Evolutionary conservation across 768 basidiomycete species (phyloP), one percentile per base, ranked within the genome.

Genomic region (Lactarius hatsudake): DNA sequence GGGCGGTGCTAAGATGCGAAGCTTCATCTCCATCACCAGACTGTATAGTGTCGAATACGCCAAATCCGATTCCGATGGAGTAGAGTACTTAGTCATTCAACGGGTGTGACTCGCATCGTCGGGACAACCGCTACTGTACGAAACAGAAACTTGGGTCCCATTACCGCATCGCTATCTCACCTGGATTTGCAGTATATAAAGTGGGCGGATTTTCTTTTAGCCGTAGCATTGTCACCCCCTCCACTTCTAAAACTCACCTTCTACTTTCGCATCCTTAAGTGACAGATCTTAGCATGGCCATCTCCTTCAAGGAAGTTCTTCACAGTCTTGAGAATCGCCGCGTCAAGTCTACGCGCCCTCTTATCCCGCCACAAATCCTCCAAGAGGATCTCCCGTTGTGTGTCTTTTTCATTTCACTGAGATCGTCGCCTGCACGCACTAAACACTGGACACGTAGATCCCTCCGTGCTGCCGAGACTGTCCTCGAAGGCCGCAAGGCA

Each of bases 331-430:
- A 95, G 74, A 96, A 98, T 74, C 83, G 87, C 67, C 82, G 95
- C 55, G 94, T 98, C 62, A 94, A 86, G 75, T 88, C 85, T 18
- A 94, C 90, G 20, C 82, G 94, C 51, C 95, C 95, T 34, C 79
- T 98, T 64, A 95, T 98, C 64, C 95, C 95, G 60, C 95, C 95
- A 26, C 94, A 96, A 74, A 96, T 98, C 68, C 83, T 98, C 1
- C 90, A 91, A 71, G 95, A 98, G 76, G 95, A 98, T 77, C 83
- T 92, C n/a, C 93, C 93, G 53, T 78, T 94, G 91, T 92, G 78
- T 61, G 86, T 79, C n/a, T n/a, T n/a, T n/a, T n/a, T n/a, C 36
- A 36, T 57, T 18, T 30, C 55, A 12, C n/a, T 3, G 20, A 13
- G 1, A 59, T 70, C 68, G 45, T 65, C 76, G 8, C 76, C 73